phyloP scores from a whole-genome alignment of 768 basidiomycete species.

The Hortiboletus flavorubellus region DNA sequence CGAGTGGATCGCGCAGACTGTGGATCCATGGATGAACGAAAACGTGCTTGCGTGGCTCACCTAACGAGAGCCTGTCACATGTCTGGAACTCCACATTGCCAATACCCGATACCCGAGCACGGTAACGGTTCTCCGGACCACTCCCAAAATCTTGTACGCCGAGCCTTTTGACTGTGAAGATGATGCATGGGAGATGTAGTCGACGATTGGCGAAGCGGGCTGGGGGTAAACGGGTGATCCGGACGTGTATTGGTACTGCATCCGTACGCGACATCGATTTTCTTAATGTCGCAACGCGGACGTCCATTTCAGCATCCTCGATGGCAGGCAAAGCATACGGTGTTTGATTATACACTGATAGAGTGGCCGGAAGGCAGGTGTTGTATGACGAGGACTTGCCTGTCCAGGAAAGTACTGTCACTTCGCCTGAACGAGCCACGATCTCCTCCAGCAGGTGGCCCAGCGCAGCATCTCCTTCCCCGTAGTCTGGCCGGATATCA shows the following conservation, averaged over 20 bases:
- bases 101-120: too few species aligned
- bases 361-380: conserved; percentile 7
- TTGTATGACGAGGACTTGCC: conserved; percentile 12
- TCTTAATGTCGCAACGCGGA: background rate
- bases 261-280: background rate
- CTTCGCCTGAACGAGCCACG: conserved; percentile 3
- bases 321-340: background rate
- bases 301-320: background rate
- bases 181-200: too few species aligned
- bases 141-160: too few species aligned
- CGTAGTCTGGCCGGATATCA: conserved; percentile 1
- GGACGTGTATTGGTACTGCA: background rate
- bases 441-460: conserved; percentile 15
- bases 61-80: too few species aligned
- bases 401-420: conserved; percentile 10
- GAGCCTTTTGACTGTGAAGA: too few species aligned
- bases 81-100: too few species aligned
- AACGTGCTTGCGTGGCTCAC: too few species aligned
- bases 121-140: too few species aligned
- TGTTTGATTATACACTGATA: background rate
- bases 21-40: too few species aligned
- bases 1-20: too few species aligned
- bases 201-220: too few species aligned
- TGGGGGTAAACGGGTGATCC: too few species aligned
- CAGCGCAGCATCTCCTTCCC: conserved; percentile 5